phyloP scores from a whole-genome alignment of 352 stramenopile species.

The Pythium graminicola region DNA sequence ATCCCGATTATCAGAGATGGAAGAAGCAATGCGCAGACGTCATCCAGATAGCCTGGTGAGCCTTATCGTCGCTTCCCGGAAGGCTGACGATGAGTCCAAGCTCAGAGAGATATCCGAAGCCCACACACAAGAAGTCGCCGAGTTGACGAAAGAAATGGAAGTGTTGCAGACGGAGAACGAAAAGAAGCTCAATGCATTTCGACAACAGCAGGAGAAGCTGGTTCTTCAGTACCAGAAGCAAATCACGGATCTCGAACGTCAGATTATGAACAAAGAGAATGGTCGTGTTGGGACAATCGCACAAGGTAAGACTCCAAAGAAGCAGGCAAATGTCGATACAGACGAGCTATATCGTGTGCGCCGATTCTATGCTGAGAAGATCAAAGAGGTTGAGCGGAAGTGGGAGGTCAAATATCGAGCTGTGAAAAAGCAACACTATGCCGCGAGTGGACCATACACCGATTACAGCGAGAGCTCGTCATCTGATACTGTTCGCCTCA shows the following conservation, averaged over 20 bases:
- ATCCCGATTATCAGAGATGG: slow-evolving; percentile 50
- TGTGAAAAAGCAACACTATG: slow-evolving; percentile 39
- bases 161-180: slow-evolving; percentile 29
- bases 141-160: slow-evolving; percentile 44
- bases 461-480: not conserved
- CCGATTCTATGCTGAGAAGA: slow-evolving; percentile 68
- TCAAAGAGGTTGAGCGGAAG: slow-evolving; percentile 68
- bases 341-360: slow-evolving; percentile 47
- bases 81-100: slow-evolving; percentile 60
- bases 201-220: slow-evolving; percentile 75
- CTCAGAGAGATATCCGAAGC: slow-evolving; percentile 29
- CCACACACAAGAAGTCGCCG: slow-evolving; percentile 35
- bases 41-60: slow-evolving; percentile 77
- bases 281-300: not conserved
- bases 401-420: slow-evolving; percentile 63
- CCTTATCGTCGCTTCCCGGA: slow-evolving; percentile 63
- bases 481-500: slow-evolving; percentile 7
- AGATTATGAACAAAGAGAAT: slow-evolving; percentile 24
- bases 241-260: slow-evolving; percentile 44
- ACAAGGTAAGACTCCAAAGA: not conserved
- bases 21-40: slow-evolving; percentile 64
- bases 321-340: slow-evolving; percentile 11
- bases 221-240: slow-evolving; percentile 63
- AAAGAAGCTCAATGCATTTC: slow-evolving; percentile 59
- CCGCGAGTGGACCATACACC: slow-evolving; percentile 3